Base-by-base conservation (phyloP, 768 basidiomycete species). In the Lactarius tabidus region DNA sequence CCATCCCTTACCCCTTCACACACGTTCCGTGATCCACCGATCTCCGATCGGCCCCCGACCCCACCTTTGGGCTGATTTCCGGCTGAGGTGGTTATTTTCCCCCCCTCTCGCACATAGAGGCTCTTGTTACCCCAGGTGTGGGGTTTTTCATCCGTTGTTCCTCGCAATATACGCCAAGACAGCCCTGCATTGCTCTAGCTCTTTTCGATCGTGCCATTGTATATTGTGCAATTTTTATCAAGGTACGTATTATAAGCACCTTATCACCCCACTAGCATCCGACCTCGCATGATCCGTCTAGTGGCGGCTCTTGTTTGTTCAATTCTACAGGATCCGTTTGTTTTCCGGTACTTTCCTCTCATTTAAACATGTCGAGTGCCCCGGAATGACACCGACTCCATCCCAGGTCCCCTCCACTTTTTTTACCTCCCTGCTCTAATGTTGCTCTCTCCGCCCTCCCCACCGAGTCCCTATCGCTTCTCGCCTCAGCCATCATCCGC, bases 381-480 rank as follows among this genome's bases (percentile, higher is more conserved):
- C 41, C 1, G 12, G n/a, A 62, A 36, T 66, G 33, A 60, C 48
- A n/a, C 20, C 29, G 36, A 28, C 20, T 9, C 56, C 28, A 31
- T 38, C 23, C n/a, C 57, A 62, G 33, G 39, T 7, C 57, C 60
- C 20, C 12, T 39, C 52, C 20, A 23, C 28, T 33, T 59, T 62
- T 26, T 43, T 48, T 62, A 61, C 41, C 52, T 60, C 41, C 29
- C 18, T 43, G 5, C 10, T 61, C 60, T 68, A 62, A 68, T 68
- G 67, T 45, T 68, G 52, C 64, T 68, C 26, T 66, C 67, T 26
- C 67, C 67, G n/a, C 60, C 64, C 43, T 58, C 67, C 41, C 60
- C 67, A 15, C 60, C 67, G 2, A 26, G 56, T 17, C 9, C 39
- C 2, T n/a, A 60, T 66, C 67, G 36, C 52, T 68, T 66, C 36